Evolutionary conservation across 202 grass and related monocot species (phyloP), one percentile per base, ranked within the genome.

Genomic region (Carex arenaria): DNA sequence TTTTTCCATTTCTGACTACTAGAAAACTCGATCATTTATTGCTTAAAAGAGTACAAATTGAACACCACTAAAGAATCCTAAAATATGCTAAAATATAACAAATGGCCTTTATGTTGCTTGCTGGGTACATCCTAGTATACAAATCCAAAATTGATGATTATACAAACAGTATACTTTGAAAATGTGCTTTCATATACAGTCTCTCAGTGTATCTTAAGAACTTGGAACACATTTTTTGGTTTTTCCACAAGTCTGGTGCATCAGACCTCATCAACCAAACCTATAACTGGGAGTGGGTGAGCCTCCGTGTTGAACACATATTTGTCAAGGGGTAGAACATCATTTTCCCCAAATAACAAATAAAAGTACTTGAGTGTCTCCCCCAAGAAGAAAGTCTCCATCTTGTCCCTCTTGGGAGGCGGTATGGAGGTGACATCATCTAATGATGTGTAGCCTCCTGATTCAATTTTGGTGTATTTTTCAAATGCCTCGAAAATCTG

Each of bases 271-370:
- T 78, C 30, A 52, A 28, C 61, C 79, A 83, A 84, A 67, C 69
- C 75, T 63, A 93, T 90, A 75, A 94, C 75, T 45, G 95, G 95
- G 80, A 98, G 87, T 66, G 93, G 93, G 87, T 98, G 95, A 66
- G 95, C 95, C 69, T 98, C 95, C 81, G 93, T 98, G 83, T 98
- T 98, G 79, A 98, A 98, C 53, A 95, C 91, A 89, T 88, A 98
- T 88, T 86, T 86, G 85, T 89, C 91, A 42, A 95, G 86, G 54
- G 95, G 93, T 79, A 98, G 86, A 86, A 89, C 82, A 81, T 90
- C 89, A 82, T 83, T 93, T 71, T 98, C 89, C 61, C 87, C 93
- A 87, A 98, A 98, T 76, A 98, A 89, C 68, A 98, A 88, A 93
- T 98, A 98, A 68, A 98, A 86, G 67, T 98, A 98, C 69, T 98